phyloP scores from a whole-genome alignment of 2,329 filamentous ascomycete species.

The Botrytis hyacinthi region DNA sequence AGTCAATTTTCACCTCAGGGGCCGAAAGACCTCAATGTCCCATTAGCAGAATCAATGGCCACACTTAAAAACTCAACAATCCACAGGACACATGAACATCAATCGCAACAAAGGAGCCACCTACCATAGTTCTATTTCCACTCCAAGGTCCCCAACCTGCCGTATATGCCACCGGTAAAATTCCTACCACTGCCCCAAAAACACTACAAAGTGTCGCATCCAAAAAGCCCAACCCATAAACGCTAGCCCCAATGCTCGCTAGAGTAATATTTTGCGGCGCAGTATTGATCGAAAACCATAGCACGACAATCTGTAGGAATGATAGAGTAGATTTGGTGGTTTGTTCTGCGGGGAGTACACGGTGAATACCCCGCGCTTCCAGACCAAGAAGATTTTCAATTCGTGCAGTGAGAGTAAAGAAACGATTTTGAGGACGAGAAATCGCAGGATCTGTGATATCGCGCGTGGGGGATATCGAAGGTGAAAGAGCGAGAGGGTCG shows the following conservation, averaged over 20 bases:
- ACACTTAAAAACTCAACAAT: background rate
- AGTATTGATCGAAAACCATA: conserved; percentile 63
- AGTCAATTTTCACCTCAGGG: background rate
- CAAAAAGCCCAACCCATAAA: conserved; percentile 56
- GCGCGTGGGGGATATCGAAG: background rate
- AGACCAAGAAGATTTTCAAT: conserved; percentile 33
- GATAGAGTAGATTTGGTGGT: conserved; percentile 40
- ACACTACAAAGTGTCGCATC: conserved; percentile 56
- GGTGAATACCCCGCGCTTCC: conserved; percentile 59
- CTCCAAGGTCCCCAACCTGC: conserved; percentile 60
- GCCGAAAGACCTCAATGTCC: background rate
- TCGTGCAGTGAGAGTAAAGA: conserved; percentile 15
- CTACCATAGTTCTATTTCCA: conserved; percentile 60
- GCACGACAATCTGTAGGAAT: conserved; percentile 41
- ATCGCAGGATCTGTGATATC: background rate
- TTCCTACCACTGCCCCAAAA: conserved; percentile 56
- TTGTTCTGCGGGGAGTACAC: conserved; percentile 54
- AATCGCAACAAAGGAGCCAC: conserved; percentile 17
- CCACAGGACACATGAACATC: background rate
- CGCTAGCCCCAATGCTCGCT: conserved; percentile 59
- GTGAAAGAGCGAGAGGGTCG: background rate
- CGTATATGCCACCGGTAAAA: conserved; percentile 55
- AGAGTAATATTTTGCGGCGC: conserved; percentile 63
- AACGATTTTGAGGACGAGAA: background rate
- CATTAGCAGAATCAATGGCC: background rate